A percentile compares a stretch with the other conserved stretches of the same genome.
Evolutionary conservation across 202 grass and related monocot species (phyloP).

Genomic region (Carex sylvatica): DNA sequence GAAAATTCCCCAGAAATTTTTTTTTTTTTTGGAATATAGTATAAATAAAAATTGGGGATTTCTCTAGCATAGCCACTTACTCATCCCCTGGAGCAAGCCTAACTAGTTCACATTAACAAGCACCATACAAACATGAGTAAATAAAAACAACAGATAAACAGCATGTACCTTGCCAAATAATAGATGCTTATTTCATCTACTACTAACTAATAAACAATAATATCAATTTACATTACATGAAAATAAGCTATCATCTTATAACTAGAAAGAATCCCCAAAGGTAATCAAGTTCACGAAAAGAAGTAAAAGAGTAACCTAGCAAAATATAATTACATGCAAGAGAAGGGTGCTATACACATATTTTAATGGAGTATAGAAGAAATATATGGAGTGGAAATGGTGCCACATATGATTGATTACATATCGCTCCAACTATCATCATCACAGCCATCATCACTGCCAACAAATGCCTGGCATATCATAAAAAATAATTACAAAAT

Average conservation of each 20-base stretch:
- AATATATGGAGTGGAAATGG: constrained; percentile 27
- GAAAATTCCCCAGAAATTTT: too few relatives aligned
- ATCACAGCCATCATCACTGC: constrained; percentile 80
- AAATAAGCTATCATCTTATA: constrained; percentile 45
- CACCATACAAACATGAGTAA: neutral
- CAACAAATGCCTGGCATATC: constrained; percentile 53
- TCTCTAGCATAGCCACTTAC: too few relatives aligned
- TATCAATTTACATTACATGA: constrained; percentile 51
- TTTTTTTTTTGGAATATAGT: too few relatives aligned
- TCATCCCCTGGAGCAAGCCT: neutral
- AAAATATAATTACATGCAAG: constrained; percentile 88
- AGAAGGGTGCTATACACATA: constrained; percentile 74
- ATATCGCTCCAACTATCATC: constrained; percentile 97
- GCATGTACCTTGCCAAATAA: neutral
- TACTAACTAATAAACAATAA: constrained; percentile 69
- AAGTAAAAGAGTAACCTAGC: constrained; percentile 32
- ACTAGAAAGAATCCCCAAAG: constrained; percentile 36
- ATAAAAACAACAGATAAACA: neutral
- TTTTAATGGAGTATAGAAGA: constrained; percentile 26
- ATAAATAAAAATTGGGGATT: too few relatives aligned
- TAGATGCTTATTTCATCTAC: constrained; percentile 45
- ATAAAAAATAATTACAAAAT: constrained; percentile 11
- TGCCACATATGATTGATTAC: constrained; percentile 42
- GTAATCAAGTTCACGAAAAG: constrained; percentile 31
- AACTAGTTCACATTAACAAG: neutral